Evolutionary conservation across 805 yeast species (phyloP).

Genomic region (Pichia occidentalis): DNA sequence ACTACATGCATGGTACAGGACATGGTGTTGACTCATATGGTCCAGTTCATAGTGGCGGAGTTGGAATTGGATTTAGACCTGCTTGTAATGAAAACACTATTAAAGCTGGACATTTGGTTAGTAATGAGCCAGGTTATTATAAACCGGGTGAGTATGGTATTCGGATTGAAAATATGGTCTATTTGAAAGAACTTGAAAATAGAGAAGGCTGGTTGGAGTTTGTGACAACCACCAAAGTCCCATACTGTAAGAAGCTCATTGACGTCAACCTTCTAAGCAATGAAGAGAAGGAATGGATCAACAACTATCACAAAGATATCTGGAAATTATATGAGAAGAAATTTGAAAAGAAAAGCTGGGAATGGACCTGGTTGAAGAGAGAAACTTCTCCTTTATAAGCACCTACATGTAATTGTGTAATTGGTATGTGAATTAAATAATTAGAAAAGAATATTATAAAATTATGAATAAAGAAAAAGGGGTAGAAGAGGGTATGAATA

Average conservation of each 20-base stretch:
- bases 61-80: constrained; percentile 53
- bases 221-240: constrained; percentile 53
- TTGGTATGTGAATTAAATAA: background rate
- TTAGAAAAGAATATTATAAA: background rate
- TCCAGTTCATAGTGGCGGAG: constrained; percentile 59
- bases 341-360: constrained; percentile 33
- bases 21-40: constrained; percentile 60
- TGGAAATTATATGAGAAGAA: constrained; percentile 38
- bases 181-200: constrained; percentile 36
- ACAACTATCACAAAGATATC: constrained; percentile 40
- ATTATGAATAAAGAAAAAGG: constrained; percentile 1
- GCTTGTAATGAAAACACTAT: constrained; percentile 39
- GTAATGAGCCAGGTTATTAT: constrained; percentile 61
- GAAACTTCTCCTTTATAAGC: constrained; percentile 33
- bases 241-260: constrained; percentile 49
- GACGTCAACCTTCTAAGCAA: constrained; percentile 35
- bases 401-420: background rate
- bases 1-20: constrained; percentile 59
- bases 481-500: constrained; percentile 1
- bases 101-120: constrained; percentile 47
- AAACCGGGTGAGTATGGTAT: constrained; percentile 56
- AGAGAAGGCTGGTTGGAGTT: constrained; percentile 39
- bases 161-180: constrained; percentile 47
- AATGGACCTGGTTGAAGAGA: constrained; percentile 43
- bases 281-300: constrained; percentile 45